Evolutionary conservation across 179 eudicot species (phyloP).

Genomic region (Patellifolia procumbens): DNA sequence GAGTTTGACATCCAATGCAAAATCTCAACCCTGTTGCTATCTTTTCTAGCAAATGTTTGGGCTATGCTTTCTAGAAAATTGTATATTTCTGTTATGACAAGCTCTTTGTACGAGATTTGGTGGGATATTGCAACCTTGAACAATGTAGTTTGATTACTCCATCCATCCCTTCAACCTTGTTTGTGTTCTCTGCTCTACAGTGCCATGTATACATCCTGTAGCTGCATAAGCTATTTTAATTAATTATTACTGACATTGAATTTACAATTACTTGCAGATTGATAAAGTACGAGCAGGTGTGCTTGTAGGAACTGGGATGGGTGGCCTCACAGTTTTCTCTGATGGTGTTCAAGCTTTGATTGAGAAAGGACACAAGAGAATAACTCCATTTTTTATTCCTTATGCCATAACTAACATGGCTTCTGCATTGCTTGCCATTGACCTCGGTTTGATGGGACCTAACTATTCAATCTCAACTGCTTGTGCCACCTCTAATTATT

Average conservation of each 20-base stretch:
- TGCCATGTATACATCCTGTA: not conserved
- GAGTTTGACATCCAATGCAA: not conserved
- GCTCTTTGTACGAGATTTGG: not conserved
- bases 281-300: constrained; percentile 82
- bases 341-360: constrained; percentile 76
- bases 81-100: not conserved
- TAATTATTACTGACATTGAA: not conserved
- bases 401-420: constrained; percentile 88
- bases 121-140: not conserved
- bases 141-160: not conserved
- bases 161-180: too few relatives aligned
- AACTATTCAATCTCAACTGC: constrained; percentile 89
- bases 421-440: constrained; percentile 87
- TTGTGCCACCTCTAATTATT: constrained; percentile 88
- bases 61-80: not conserved
- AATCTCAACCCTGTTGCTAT: not conserved
- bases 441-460: constrained; percentile 90
- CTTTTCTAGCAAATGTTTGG: not conserved
- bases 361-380: constrained; percentile 73
- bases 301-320: constrained; percentile 91
- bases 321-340: constrained; percentile 77
- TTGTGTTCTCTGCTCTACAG: not conserved
- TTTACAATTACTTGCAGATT: constrained; percentile 42
- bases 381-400: constrained; percentile 87
- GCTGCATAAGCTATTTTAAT: constrained; percentile 6